A percentile compares a stretch with the other conserved stretches of the same genome.
Evolutionary conservation across 2,329 filamentous ascomycete species (phyloP).

Genomic region (Diplocarpon mali): DNA sequence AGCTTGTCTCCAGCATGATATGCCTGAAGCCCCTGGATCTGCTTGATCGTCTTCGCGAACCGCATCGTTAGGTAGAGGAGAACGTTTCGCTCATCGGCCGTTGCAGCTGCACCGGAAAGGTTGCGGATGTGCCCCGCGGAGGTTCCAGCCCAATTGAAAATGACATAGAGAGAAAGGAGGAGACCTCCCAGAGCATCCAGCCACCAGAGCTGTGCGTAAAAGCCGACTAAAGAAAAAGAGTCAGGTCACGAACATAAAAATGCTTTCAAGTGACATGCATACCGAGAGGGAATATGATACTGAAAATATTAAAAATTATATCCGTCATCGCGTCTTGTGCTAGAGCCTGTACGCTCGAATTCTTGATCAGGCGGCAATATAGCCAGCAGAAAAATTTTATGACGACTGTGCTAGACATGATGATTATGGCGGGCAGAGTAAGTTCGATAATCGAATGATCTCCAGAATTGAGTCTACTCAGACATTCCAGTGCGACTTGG

Average conservation of each 20-base stretch:
- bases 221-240: constrained; percentile 35
- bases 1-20: constrained; percentile 54
- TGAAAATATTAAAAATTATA: constrained; percentile 53
- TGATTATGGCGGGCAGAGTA: constrained; percentile 41
- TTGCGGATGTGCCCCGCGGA: constrained; percentile 48
- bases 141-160: constrained; percentile 56
- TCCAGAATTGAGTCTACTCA: constrained; percentile 41
- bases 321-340: constrained; percentile 54
- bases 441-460: constrained; percentile 38
- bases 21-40: constrained; percentile 42
- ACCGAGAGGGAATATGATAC: constrained; percentile 46
- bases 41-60: constrained; percentile 40
- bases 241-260: background rate
- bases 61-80: constrained; percentile 48
- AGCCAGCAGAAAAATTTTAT: constrained; percentile 51
- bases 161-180: constrained; percentile 54
- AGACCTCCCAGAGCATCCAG: constrained; percentile 51
- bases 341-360: constrained; percentile 52
- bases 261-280: constrained; percentile 2
- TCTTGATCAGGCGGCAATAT: constrained; percentile 47
- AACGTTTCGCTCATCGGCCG: constrained; percentile 40
- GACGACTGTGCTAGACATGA: constrained; percentile 45
- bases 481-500: constrained; percentile 50
- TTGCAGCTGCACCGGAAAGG: constrained; percentile 46
- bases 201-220: constrained; percentile 52